A percentile compares a stretch with the other conserved stretches of the same genome.
These are phyloP conservation scores for Beta vulgaris DNA, from an alignment of 148 eudicot genomes.

Conservation along the genomic window DNA sequence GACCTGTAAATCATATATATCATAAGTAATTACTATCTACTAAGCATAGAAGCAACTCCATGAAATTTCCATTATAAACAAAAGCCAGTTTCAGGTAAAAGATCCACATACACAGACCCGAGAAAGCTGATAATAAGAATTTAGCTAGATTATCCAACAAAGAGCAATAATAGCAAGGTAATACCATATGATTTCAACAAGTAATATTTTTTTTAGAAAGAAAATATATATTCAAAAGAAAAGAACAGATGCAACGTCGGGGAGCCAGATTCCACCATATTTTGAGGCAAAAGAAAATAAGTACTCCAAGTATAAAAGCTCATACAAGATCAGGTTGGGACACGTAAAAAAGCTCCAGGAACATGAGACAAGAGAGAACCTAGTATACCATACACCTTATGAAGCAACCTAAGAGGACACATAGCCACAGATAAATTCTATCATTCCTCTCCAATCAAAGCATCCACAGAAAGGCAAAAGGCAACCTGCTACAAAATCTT, in stretches of 20 bases:
- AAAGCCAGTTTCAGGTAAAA: not conserved
- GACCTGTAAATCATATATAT: constrained; percentile 49
- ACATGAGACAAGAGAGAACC: not conserved
- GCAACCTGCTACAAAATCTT: not conserved
- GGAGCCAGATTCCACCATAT: too few relatives aligned
- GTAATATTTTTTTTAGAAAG: not conserved
- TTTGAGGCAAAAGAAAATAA: not conserved
- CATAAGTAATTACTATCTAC: not conserved
- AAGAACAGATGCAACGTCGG: too few relatives aligned
- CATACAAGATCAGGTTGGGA: not conserved
- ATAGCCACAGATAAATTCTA: not conserved
- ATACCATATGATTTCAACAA: not conserved
- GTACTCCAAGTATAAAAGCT: not conserved
- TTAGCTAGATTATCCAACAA: not conserved
- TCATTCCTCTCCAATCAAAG: not conserved
- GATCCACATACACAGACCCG: not conserved
- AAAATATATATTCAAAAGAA: not conserved
- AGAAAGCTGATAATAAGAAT: not conserved
- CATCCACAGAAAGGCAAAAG: not conserved
- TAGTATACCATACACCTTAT: not conserved
- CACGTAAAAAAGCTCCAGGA: not conserved
- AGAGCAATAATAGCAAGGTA: not conserved
- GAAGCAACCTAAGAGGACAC: not conserved
- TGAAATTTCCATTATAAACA: too few relatives aligned
- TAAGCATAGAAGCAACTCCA: constrained; percentile 2